A percentile compares a stretch with the other conserved stretches of the same genome.
Conservation (phyloP, 352 stramenopile species). For the Halophytophthora batemanensis region DNA sequence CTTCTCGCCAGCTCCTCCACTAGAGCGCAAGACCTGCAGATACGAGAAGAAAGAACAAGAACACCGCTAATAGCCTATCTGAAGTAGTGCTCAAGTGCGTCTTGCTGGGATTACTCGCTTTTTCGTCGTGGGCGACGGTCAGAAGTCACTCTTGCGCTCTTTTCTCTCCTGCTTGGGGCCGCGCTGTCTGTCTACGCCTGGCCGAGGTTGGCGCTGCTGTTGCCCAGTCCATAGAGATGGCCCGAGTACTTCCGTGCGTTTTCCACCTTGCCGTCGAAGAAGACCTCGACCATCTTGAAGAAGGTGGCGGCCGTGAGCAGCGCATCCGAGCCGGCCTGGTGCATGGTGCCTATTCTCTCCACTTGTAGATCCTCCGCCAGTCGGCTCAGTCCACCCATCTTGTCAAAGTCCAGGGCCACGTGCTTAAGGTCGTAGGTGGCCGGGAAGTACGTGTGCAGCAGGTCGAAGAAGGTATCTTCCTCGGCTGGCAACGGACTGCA, state of each 20-base stretch:
- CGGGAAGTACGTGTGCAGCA: slow-evolving; percentile 98
- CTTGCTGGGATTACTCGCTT: not conserved
- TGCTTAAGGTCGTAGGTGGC: slow-evolving; percentile 99
- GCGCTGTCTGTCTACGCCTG: slow-evolving; percentile 28
- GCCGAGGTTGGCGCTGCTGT: slow-evolving; percentile 45
- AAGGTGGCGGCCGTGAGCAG: slow-evolving; percentile 95
- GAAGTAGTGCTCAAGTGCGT: not conserved
- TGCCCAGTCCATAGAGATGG: slow-evolving; percentile 83
- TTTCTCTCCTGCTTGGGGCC: slow-evolving; percentile 4
- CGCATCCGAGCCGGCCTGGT: slow-evolving; percentile 98
- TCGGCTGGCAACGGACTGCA: slow-evolving; percentile 87
- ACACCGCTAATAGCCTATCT: no score
- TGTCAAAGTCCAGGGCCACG: slow-evolving; percentile 97
- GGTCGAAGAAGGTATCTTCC: slow-evolving; percentile 95
- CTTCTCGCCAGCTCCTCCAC: not conserved
- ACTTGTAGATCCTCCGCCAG: slow-evolving; percentile 96
- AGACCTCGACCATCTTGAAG: slow-evolving; percentile 90
- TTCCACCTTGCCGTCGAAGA: slow-evolving; percentile 84
- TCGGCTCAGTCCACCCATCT: slow-evolving; percentile 96
- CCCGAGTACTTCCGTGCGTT: slow-evolving; percentile 84
- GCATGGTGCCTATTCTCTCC: slow-evolving; percentile 97
- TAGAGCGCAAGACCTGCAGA: not conserved
- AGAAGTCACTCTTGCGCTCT: not conserved
- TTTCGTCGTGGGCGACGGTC: not conserved
- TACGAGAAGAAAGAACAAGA: no score